phyloP scores from a whole-genome alignment of 2,329 filamentous ascomycete genomes.

The Aspergillus brasiliensis region DNA sequence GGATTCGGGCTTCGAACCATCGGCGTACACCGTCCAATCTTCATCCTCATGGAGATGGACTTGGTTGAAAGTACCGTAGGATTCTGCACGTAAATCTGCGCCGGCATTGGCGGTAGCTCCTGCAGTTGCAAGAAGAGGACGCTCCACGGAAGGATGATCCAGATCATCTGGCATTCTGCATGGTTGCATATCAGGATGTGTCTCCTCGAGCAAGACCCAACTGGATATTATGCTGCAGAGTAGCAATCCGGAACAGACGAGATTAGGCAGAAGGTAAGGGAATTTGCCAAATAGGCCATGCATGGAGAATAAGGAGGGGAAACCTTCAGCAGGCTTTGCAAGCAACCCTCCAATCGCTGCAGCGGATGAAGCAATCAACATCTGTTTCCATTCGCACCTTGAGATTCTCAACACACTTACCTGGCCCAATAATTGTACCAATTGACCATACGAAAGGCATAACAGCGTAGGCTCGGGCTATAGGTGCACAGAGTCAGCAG shows the following conservation, averaged over 20 bases:
- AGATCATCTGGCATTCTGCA: conserved; percentile 44
- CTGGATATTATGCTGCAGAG: conserved; percentile 77
- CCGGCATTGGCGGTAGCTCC: conserved; percentile 72
- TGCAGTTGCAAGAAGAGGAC: conserved; percentile 73
- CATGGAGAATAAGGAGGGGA: conserved; percentile 68
- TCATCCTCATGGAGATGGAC: conserved; percentile 58
- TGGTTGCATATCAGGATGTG: conserved; percentile 78
- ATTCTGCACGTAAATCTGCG: conserved; percentile 74
- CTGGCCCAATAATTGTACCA: conserved; percentile 82
- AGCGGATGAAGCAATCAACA: conserved; percentile 17
- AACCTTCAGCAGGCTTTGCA: conserved; percentile 74
- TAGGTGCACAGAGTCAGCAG: conserved; percentile 15
- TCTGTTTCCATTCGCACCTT: background rate
- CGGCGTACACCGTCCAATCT: conserved; percentile 53
- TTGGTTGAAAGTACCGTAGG: conserved; percentile 72
- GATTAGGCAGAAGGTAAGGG: conserved; percentile 86
- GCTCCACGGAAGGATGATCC: conserved; percentile 59
- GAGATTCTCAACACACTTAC: conserved; percentile 22
- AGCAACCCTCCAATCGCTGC: conserved; percentile 80
- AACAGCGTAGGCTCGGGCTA: conserved; percentile 80
- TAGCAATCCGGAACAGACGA: conserved; percentile 77
- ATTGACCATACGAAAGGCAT: conserved; percentile 96
- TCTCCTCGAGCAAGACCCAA: conserved; percentile 83
- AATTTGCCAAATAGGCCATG: conserved; percentile 73
- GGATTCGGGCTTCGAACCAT: conserved; percentile 47